A percentile compares a stretch with the other conserved stretches of the same genome.
These are phyloP conservation scores for Cadophora gregata DNA, from an alignment of 2,329 filamentous ascomycete species.

Conservation along the genomic window DNA sequence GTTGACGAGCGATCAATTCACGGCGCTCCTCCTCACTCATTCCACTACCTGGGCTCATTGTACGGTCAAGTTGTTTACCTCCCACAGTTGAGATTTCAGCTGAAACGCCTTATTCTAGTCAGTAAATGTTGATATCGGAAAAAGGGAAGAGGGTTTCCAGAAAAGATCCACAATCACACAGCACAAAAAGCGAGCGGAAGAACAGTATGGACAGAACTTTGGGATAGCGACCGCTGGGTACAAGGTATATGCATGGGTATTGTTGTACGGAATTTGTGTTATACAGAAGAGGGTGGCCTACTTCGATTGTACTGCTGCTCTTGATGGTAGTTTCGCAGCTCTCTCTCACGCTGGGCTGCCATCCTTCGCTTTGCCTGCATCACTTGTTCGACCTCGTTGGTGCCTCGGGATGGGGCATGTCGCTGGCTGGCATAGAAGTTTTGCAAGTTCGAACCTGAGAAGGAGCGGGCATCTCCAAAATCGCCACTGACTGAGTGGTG, in stretches of 20 bases:
- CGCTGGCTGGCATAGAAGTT: conserved; percentile 94
- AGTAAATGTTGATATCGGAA: conserved; percentile 43
- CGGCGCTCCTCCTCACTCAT: conserved; percentile 97
- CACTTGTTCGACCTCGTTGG: conserved; percentile 94
- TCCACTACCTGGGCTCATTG: conserved; percentile 77
- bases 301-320: conserved; percentile 99
- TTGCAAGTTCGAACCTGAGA: conserved; percentile 80
- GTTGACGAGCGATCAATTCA: conserved; percentile 94
- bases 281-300: conserved; percentile 83
- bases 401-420: conserved; percentile 83
- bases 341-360: conserved; percentile 98
- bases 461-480: conserved; percentile 74
- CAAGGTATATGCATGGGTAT: conserved; percentile 38
- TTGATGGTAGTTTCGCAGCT: conserved; percentile 99
- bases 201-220: conserved; percentile 46
- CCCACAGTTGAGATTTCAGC: conserved; percentile 68
- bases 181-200: conserved; percentile 44
- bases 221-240: conserved; percentile 44
- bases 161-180: conserved; percentile 46
- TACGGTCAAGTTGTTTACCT: conserved; percentile 86
- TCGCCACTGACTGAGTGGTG: conserved; percentile 81
- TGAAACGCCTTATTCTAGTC: conserved; percentile 60
- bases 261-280: conserved; percentile 51
- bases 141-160: conserved; percentile 22
- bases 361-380: conserved; percentile 99